phyloP scores from a whole-genome alignment of 2,329 filamentous ascomycete genomes.

The Colletotrichum liriopes region DNA sequence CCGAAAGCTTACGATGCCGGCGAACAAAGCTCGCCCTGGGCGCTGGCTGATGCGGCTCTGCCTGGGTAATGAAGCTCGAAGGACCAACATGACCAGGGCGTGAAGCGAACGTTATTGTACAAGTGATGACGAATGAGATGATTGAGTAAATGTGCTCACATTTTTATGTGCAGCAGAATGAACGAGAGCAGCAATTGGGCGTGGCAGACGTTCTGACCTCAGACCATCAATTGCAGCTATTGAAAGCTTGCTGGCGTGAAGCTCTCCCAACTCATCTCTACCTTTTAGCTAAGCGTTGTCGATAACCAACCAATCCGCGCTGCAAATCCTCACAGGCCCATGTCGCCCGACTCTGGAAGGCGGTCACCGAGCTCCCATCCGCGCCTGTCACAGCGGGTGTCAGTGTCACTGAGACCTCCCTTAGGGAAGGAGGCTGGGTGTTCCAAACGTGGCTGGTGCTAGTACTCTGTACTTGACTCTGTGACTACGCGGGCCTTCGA shows the following conservation, averaged over 20 bases:
- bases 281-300: conserved; percentile 9
- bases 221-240: conserved; percentile 15
- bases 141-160: conserved; percentile 18
- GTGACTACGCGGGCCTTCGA: background rate
- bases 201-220: conserved; percentile 1
- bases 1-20: conserved; percentile 25
- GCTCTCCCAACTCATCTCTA: conserved; percentile 13
- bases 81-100: conserved; percentile 31
- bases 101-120: conserved; percentile 10
- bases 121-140: background rate
- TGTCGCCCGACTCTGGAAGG: conserved; percentile 27
- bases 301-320: conserved; percentile 7
- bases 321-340: conserved; percentile 11
- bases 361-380: conserved; percentile 25
- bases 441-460: conserved; percentile 27
- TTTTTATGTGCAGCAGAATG: background rate
- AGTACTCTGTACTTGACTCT: background rate
- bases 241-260: conserved; percentile 1
- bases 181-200: background rate
- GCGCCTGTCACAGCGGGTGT: conserved; percentile 22
- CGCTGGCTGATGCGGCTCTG: conserved; percentile 26
- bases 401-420: conserved; percentile 14
- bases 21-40: conserved; percentile 18
- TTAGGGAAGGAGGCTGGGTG: conserved; percentile 19
- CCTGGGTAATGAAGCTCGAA: conserved; percentile 28